phyloP scores from a whole-genome alignment of 2,329 filamentous ascomycete species.

The Claviceps maximensis region DNA sequence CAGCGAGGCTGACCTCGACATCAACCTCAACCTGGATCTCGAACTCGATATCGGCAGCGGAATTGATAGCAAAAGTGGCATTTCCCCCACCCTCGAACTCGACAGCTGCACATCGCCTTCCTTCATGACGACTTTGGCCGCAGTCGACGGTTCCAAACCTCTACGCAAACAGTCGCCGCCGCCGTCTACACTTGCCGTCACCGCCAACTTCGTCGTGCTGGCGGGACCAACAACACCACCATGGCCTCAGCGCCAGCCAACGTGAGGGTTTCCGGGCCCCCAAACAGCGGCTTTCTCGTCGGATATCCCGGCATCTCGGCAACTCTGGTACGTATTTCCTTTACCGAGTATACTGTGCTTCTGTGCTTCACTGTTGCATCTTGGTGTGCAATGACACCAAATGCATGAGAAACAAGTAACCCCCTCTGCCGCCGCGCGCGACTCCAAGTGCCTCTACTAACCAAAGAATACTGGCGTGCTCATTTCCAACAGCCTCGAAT shows the following conservation, averaged over 20 bases:
- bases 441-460: neutral
- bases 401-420: neutral
- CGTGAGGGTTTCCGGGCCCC: slow-evolving; percentile 92
- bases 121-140: slow-evolving; percentile 1
- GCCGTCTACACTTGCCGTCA: neutral
- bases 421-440: neutral
- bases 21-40: neutral
- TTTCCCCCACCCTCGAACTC: neutral
- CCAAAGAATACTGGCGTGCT: neutral
- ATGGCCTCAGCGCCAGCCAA: slow-evolving; percentile 24
- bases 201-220: slow-evolving; percentile 6
- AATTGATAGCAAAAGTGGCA: neutral
- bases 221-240: slow-evolving; percentile 11
- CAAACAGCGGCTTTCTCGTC: slow-evolving; percentile 92
- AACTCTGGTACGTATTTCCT: slow-evolving; percentile 60
- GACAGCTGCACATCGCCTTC: neutral
- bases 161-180: neutral
- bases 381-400: neutral
- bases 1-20: neutral
- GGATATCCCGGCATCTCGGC: slow-evolving; percentile 97
- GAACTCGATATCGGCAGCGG: neutral
- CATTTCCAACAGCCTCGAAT: slow-evolving; percentile 60
- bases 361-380: slow-evolving; percentile 1
- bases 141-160: neutral
- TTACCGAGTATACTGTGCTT: slow-evolving; percentile 6